Conservation (phyloP, 106 monocot species). For the Apostasia ramifera region DNA sequence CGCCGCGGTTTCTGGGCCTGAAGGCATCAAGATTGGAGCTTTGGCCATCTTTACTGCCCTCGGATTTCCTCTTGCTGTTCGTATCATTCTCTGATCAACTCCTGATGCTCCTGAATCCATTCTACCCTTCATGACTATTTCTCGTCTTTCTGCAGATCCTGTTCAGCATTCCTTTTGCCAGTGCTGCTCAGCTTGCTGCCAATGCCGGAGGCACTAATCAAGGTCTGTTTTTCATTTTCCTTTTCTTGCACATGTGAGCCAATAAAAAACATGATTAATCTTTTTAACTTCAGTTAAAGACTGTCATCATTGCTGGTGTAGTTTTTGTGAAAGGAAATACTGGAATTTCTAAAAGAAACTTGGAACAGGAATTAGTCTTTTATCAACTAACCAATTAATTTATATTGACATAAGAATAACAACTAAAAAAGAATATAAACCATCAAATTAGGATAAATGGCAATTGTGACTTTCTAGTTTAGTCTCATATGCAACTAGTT, state of each 20-base stretch:
- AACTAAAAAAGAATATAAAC: no score
- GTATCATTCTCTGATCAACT: background rate
- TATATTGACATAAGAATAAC: no score
- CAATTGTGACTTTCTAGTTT: no score
- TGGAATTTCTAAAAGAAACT: no score
- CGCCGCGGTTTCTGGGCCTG: background rate
- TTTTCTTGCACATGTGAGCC: no score
- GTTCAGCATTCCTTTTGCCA: conserved; percentile 47
- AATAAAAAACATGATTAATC: background rate
- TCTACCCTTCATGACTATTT: background rate
- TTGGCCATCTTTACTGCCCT: conserved; percentile 34
- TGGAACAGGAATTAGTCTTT: no score
- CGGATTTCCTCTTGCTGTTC: conserved; percentile 38
- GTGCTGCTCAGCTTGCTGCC: conserved; percentile 33
- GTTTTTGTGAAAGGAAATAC: no score
- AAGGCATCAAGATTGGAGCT: conserved; percentile 22
- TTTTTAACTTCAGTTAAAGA: no score
- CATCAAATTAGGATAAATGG: no score
- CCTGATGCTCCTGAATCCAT: background rate
- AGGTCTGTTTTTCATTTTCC: conserved; percentile 11
- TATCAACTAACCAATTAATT: no score
- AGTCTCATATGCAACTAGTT: no score
- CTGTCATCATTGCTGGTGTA: no score
- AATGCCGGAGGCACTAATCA: conserved; percentile 35
- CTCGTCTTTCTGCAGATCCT: conserved; percentile 16